Conservation (phyloP, 176 grass and related monocot species). For the Triticum turgidum region DNA sequence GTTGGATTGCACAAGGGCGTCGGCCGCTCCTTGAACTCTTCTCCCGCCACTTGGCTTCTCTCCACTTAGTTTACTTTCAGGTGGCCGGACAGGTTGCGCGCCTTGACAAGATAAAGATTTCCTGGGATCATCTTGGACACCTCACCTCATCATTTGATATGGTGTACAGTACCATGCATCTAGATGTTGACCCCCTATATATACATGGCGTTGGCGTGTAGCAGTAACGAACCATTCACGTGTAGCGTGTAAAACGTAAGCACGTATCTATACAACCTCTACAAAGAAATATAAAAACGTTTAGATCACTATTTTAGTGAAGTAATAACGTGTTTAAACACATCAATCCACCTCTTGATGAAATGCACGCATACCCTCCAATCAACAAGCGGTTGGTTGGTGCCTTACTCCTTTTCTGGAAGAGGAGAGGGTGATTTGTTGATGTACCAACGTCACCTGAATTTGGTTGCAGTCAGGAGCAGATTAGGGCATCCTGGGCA, state of each 20-base stretch:
- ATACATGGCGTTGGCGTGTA: not conserved
- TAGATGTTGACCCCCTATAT: not conserved
- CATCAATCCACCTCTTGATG: not conserved
- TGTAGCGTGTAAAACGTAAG: not conserved
- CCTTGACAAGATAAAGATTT: conserved; percentile 14
- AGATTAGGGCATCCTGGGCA: conserved; percentile 29
- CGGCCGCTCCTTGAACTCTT: not conserved
- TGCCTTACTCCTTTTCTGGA: not conserved
- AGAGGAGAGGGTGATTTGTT: not conserved
- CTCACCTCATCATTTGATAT: not conserved
- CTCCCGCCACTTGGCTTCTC: not conserved
- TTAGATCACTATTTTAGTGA: too few species aligned
- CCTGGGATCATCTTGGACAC: conserved; percentile 8
- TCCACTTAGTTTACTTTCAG: not conserved
- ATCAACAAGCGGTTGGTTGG: conserved; percentile 21
- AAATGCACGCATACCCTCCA: not conserved
- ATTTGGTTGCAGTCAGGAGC: not conserved
- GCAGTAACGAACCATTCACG: not conserved
- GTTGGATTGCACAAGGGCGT: not conserved
- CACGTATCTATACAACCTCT: too few species aligned
- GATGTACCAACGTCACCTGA: not conserved
- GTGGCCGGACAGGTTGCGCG: not conserved
- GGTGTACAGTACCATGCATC: not conserved
- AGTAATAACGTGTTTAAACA: not conserved
- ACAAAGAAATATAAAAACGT: too few species aligned